Conservation (phyloP, 352 stramenopile genomes). For the Phytophthora cajani region DNA sequence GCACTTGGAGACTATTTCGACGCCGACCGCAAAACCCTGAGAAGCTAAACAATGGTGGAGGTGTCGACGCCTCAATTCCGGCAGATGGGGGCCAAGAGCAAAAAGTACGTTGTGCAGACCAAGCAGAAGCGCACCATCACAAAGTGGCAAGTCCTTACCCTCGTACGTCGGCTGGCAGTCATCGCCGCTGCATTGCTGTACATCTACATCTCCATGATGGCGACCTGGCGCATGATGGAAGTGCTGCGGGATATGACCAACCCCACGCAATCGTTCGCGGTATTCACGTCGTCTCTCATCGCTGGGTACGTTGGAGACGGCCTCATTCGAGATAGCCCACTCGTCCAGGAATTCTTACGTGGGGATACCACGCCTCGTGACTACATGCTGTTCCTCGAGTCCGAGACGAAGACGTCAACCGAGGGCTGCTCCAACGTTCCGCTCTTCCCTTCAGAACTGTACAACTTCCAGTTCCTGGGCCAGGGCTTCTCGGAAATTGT, state of each 20-base stretch:
- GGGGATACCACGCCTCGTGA: constrained; percentile 35
- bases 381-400: constrained; percentile 27
- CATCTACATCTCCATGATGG: constrained; percentile 32
- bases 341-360: constrained; percentile 21
- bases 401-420: constrained; percentile 2
- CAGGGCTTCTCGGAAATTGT: constrained; percentile 31
- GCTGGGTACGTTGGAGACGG: constrained; percentile 30
- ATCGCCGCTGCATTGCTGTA: constrained; percentile 37
- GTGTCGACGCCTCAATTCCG: not conserved
- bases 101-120: not conserved
- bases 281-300: constrained; percentile 25
- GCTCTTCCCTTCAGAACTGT: constrained; percentile 20
- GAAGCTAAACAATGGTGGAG: not conserved
- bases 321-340: constrained; percentile 19
- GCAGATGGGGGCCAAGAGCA: not conserved
- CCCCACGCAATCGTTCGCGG: constrained; percentile 12
- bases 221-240: constrained; percentile 20
- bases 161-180: constrained; percentile 31
- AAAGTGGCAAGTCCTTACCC: constrained; percentile 21
- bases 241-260: constrained; percentile 28
- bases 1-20: not conserved
- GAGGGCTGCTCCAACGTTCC: constrained; percentile 17
- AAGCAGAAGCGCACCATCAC: constrained; percentile 2
- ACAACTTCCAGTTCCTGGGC: constrained; percentile 42
- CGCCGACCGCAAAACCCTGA: not conserved